Percentiles rank a stretch among this genome's conserved stretches.
Evolutionary conservation across 208 protist genomes (phyloP).

Genomic region (Acanthamoeba royreba): DNA sequence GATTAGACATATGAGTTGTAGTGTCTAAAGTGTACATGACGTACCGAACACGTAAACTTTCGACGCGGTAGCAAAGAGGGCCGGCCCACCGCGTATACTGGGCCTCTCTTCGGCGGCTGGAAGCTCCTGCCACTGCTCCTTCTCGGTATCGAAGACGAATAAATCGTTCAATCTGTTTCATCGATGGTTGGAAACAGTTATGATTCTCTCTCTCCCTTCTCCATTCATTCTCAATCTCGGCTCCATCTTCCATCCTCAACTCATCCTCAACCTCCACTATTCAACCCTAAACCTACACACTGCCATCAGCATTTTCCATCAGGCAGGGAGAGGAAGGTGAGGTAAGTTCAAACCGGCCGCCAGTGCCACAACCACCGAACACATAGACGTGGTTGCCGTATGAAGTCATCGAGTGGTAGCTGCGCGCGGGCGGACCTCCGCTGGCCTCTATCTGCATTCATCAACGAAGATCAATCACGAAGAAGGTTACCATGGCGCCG

Average conservation of each 20-base stretch:
- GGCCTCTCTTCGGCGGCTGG: neutral
- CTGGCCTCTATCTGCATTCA: neutral
- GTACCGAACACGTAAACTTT: constrained; percentile 2
- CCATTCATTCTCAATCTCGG: no score
- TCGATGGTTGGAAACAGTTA: no score
- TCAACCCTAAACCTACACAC: no score
- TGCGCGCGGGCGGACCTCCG: neutral
- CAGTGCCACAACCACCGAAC: neutral
- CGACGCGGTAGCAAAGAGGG: neutral
- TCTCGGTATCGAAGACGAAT: neutral
- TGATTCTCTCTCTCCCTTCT: no score
- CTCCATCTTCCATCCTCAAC: no score
- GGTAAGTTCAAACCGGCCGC: neutral
- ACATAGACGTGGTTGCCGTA: neutral
- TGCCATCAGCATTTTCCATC: no score
- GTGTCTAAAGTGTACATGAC: no score
- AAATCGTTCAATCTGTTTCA: neutral
- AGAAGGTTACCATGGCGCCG: no score
- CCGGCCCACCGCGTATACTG: neutral
- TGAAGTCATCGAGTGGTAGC: neutral
- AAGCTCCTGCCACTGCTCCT: neutral
- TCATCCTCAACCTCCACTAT: no score
- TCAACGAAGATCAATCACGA: no score
- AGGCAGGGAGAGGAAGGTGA: neutral
- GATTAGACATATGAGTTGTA: neutral